Evolutionary conservation across 352 stramenopile genomes (phyloP).

Genomic region (Globisporangium solare): DNA sequence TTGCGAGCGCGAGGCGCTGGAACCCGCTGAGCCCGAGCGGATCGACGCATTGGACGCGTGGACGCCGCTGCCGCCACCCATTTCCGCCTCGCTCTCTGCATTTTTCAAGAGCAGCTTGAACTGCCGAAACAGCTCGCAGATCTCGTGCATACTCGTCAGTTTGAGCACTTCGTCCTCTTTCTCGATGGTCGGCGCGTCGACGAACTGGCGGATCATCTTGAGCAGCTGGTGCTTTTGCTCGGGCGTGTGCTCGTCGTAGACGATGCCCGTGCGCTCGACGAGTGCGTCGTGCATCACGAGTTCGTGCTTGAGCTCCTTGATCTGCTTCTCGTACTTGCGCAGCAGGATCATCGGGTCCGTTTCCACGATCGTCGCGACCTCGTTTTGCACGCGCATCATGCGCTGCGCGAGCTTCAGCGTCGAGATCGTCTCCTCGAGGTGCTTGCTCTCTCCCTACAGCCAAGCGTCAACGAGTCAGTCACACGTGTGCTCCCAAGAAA

Average conservation of each 20-base stretch:
- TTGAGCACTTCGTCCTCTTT: slow-evolving; percentile 70
- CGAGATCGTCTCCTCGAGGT: slow-evolving; percentile 92
- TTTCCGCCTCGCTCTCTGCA: slow-evolving; percentile 22
- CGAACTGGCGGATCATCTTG: slow-evolving; percentile 64
- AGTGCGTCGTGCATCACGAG: slow-evolving; percentile 93
- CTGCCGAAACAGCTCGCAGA: slow-evolving; percentile 89
- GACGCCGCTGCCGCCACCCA: background rate
- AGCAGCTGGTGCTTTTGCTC: slow-evolving; percentile 86
- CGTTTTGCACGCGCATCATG: slow-evolving; percentile 94
- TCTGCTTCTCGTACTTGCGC: slow-evolving; percentile 89
- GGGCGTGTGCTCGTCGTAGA: slow-evolving; percentile 88
- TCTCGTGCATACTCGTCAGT: slow-evolving; percentile 87
- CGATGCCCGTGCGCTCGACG: slow-evolving; percentile 74
- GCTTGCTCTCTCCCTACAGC: slow-evolving; percentile 71
- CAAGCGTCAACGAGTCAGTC: background rate
- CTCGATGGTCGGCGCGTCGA: slow-evolving; percentile 62
- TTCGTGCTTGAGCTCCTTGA: slow-evolving; percentile 92
- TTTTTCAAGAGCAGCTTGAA: slow-evolving; percentile 86
- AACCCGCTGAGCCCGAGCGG: slow-evolving; percentile 43
- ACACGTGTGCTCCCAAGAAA: background rate
- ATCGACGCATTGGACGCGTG: slow-evolving; percentile 21
- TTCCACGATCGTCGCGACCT: slow-evolving; percentile 80
- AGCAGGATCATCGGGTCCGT: slow-evolving; percentile 83
- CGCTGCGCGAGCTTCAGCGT: slow-evolving; percentile 90
- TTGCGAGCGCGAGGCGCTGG: slow-evolving; percentile 41